phyloP scores from a whole-genome alignment of 1,284 basidiomycete species.

The Boletus sp. region DNA sequence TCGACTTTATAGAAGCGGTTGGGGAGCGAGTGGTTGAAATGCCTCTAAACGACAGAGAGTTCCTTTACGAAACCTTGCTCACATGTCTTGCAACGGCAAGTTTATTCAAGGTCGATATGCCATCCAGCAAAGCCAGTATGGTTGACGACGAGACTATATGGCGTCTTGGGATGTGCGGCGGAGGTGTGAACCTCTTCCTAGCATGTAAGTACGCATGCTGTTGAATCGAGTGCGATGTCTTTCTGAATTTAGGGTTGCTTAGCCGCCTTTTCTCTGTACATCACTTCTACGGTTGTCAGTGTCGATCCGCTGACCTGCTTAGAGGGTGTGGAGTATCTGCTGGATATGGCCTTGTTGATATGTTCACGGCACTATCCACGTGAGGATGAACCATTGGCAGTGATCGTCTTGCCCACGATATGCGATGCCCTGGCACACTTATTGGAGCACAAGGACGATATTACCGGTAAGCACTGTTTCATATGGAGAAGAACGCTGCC shows the following conservation, averaged over 20 bases:
- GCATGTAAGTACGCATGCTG: slow-evolving; percentile 21
- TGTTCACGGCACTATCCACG: slow-evolving; percentile 39
- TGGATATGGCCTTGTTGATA: slow-evolving; percentile 47
- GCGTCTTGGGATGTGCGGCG: slow-evolving; percentile 19
- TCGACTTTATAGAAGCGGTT: slow-evolving; percentile 20
- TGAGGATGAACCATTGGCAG: slow-evolving; percentile 46
- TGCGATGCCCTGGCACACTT: slow-evolving; percentile 46
- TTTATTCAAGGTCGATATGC: slow-evolving; percentile 9
- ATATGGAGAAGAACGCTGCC: neutral
- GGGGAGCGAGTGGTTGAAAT: slow-evolving; percentile 16
- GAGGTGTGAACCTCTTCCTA: slow-evolving; percentile 18
- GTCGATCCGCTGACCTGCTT: slow-evolving; percentile 38
- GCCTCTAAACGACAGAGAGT: neutral
- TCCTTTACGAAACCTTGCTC: slow-evolving; percentile 25
- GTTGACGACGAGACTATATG: slow-evolving; percentile 24
- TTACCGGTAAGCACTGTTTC: slow-evolving; percentile 33
- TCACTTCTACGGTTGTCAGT: slow-evolving; percentile 30
- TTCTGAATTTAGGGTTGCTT: slow-evolving; percentile 8
- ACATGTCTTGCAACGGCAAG: slow-evolving; percentile 24
- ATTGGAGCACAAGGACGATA: slow-evolving; percentile 26
- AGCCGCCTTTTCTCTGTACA: slow-evolving; percentile 53
- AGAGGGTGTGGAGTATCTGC: slow-evolving; percentile 55
- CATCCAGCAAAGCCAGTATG: slow-evolving; percentile 2
- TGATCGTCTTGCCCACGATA: slow-evolving; percentile 46
- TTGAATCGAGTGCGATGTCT: neutral